A percentile compares a stretch with the other conserved stretches of the same genome.
These are phyloP conservation scores for Monascus ruber DNA, from an alignment of 2,329 filamentous ascomycete genomes.

Conservation along the genomic window DNA sequence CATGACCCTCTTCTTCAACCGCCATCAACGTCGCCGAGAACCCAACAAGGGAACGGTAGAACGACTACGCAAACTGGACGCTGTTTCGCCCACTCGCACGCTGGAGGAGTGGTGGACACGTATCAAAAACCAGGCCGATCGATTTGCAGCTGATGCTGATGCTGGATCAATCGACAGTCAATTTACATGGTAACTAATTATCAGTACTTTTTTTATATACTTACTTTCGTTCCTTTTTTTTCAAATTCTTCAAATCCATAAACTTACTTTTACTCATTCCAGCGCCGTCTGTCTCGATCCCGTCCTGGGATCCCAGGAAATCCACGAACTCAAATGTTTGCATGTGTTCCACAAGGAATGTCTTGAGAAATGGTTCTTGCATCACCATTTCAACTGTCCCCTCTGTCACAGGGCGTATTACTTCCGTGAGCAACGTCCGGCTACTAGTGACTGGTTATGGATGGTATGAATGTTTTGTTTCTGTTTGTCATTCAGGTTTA, in stretches of 20 bases:
- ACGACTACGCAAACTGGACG: constrained; percentile 24
- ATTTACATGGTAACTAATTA: constrained; percentile 23
- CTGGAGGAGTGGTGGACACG: constrained; percentile 27
- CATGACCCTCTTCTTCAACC: constrained; percentile 23
- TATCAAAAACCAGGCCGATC: constrained; percentile 19
- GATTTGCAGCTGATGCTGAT: constrained; percentile 20
- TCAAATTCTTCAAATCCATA: too few relatives aligned
- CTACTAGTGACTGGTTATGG: constrained; percentile 23
- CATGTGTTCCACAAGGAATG: constrained; percentile 31
- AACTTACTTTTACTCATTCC: background rate
- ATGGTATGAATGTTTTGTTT: constrained; percentile 18
- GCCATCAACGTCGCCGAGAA: constrained; percentile 12
- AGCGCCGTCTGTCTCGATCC: constrained; percentile 29
- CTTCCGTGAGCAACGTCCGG: constrained; percentile 14
- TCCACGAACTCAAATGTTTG: constrained; percentile 26
- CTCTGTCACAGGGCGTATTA: constrained; percentile 27
- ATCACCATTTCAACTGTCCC: constrained; percentile 28
- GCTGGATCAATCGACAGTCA: constrained; percentile 6
- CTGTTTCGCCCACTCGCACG: constrained; percentile 23
- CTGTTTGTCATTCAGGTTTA: background rate
- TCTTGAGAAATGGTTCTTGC: constrained; percentile 29
- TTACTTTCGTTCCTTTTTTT: background rate
- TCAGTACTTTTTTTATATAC: background rate
- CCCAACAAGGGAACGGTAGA: constrained; percentile 15
- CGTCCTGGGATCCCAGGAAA: constrained; percentile 23